Evolutionary conservation across 1,284 basidiomycete genomes (phyloP).

Genomic region (Golubevia sp.): DNA sequence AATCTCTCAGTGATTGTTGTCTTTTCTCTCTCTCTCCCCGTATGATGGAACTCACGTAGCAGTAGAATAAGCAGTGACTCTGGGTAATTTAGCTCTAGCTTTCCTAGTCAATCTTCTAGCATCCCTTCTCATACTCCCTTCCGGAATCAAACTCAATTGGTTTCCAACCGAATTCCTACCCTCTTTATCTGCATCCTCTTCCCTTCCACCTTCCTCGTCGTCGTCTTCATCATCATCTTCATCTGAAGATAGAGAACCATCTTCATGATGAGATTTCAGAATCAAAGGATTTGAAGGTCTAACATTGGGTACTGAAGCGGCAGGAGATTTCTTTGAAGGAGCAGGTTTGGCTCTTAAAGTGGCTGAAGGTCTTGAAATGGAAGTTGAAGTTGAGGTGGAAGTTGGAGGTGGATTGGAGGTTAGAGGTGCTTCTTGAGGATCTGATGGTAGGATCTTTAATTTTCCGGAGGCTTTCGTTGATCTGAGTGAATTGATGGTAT

Average conservation of each 20-base stretch:
- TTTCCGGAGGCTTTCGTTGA: slow-evolving; percentile 85
- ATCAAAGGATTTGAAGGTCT: background rate
- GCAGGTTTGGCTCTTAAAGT: slow-evolving; percentile 3
- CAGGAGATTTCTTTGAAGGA: slow-evolving; percentile 1
- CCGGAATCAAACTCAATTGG: slow-evolving; percentile 71
- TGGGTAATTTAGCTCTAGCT: slow-evolving; percentile 88
- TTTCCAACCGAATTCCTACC: slow-evolving; percentile 21
- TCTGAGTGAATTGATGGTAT: too few relatives aligned
- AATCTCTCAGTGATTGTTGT: too few relatives aligned
- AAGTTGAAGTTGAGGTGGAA: slow-evolving; percentile 43
- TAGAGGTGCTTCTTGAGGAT: slow-evolving; percentile 70
- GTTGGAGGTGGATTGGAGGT: slow-evolving; percentile 61
- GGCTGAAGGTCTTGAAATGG: slow-evolving; percentile 1
- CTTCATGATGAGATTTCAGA: slow-evolving; percentile 20
- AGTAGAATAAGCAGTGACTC: slow-evolving; percentile 93
- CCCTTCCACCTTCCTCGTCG: background rate
- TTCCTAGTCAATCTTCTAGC: slow-evolving; percentile 87
- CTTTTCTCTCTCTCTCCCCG: too few relatives aligned
- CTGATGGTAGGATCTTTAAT: slow-evolving; percentile 90
- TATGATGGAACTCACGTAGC: slow-evolving; percentile 79
- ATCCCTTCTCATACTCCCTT: slow-evolving; percentile 88
- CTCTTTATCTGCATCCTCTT: slow-evolving; percentile 4
- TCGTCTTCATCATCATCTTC: slow-evolving; percentile 1
- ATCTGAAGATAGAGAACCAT: slow-evolving; percentile 16
- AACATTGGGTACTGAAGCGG: slow-evolving; percentile 1